These are phyloP conservation scores for Adansonia rubrostipa DNA, from an alignment of 441 rosid genomes.

Conservation along the genomic window DNA sequence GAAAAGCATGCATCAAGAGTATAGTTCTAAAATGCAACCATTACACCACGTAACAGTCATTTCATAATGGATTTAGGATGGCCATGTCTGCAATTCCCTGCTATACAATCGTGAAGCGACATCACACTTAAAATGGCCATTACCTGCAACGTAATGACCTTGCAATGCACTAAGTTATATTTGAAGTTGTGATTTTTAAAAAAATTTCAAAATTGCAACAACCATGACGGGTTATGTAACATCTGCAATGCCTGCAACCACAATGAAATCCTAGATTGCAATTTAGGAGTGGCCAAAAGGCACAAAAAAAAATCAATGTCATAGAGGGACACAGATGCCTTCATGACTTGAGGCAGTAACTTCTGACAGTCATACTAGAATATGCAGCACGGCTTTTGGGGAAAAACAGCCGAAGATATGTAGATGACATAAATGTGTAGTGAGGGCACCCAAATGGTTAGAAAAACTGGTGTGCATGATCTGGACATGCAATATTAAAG, in stretches of 20 bases:
- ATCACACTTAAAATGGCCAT: too few species aligned
- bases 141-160: too few species aligned
- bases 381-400: neutral
- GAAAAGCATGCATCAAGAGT: too few species aligned
- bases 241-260: neutral
- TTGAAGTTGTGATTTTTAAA: neutral
- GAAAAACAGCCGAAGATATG: neutral
- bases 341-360: slow-evolving; percentile 1
- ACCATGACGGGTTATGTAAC: neutral
- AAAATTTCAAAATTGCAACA: neutral
- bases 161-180: neutral
- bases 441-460: neutral
- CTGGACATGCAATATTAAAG: slow-evolving; percentile 9
- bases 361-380: slow-evolving; percentile 4
- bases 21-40: too few species aligned
- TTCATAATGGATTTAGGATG: neutral
- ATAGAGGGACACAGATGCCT: neutral
- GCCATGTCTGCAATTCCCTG: neutral
- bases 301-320: neutral
- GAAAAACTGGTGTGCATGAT: neutral
- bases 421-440: neutral
- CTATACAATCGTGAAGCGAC: neutral
- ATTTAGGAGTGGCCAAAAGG: neutral
- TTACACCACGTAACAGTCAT: neutral
- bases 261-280: neutral